A percentile compares a stretch with the other conserved stretches of the same genome.
Evolutionary conservation across 2,329 filamentous ascomycete species (phyloP).

Genomic region (Alternaria dauci): DNA sequence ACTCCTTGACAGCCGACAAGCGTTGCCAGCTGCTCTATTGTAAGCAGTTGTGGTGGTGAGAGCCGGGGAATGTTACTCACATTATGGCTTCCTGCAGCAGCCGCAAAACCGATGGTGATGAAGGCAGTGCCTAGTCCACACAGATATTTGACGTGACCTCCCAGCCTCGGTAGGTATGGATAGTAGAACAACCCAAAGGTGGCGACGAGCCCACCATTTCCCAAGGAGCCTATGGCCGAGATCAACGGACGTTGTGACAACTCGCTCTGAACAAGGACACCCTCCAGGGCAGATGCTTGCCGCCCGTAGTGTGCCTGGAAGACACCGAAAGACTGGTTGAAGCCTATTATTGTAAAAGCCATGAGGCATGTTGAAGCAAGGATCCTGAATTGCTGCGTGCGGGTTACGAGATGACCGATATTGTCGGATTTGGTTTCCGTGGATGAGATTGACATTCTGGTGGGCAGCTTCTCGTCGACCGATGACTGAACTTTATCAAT

Average conservation of each 20-base stretch:
- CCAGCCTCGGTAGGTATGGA: conserved; percentile 28
- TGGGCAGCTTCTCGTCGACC: background rate
- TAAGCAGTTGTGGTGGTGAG: conserved; percentile 7
- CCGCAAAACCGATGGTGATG: conserved; percentile 24
- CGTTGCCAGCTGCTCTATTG: conserved; percentile 44
- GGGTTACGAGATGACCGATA: conserved; percentile 20
- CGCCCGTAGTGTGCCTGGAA: conserved; percentile 37
- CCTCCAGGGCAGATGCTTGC: conserved; percentile 18
- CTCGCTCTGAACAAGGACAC: conserved; percentile 20
- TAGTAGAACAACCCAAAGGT: conserved; percentile 29
- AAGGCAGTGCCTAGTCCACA: conserved; percentile 25
- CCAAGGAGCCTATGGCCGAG: conserved; percentile 29
- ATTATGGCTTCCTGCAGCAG: conserved; percentile 24
- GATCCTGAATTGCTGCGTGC: conserved; percentile 24
- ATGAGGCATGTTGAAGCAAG: conserved; percentile 23
- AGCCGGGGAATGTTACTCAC: conserved; percentile 15
- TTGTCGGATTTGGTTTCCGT: conserved; percentile 8
- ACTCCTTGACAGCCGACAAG: conserved; percentile 57
- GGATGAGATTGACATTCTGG: background rate
- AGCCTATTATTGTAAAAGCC: conserved; percentile 26
- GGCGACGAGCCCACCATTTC: conserved; percentile 30
- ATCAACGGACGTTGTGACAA: conserved; percentile 21
- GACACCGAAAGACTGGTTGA: conserved; percentile 27
- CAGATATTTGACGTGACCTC: conserved; percentile 24
- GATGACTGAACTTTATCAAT: background rate